Evolutionary conservation across 257 asterid species (phyloP).

Genomic region (Agastache rugosa): DNA sequence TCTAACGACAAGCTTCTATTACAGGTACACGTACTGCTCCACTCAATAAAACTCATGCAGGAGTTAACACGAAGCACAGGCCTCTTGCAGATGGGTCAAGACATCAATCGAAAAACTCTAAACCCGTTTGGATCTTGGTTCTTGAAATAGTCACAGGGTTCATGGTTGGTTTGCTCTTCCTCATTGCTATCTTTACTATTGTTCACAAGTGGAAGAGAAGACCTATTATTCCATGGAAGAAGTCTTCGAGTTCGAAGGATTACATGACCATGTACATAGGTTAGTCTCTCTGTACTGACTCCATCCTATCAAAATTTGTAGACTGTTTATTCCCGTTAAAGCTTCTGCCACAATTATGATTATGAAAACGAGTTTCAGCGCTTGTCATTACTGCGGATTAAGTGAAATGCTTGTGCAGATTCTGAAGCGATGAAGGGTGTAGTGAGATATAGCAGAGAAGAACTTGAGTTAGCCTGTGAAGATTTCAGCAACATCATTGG

Average conservation of each 20-base stretch:
- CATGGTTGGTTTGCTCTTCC: constrained; percentile 67
- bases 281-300: constrained; percentile 44
- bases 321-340: background rate
- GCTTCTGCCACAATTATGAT: background rate
- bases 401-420: constrained; percentile 51
- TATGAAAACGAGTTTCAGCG: background rate
- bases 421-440: constrained; percentile 74
- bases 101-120: constrained; percentile 56
- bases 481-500: constrained; percentile 98
- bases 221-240: constrained; percentile 91
- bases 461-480: constrained; percentile 96
- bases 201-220: constrained; percentile 67
- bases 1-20: constrained; percentile 19
- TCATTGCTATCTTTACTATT: constrained; percentile 61
- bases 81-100: constrained; percentile 49
- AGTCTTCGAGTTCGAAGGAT: constrained; percentile 74
- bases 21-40: constrained; percentile 46
- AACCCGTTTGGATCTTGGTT: constrained; percentile 82
- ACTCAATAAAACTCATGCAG: constrained; percentile 50
- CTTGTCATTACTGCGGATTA: background rate
- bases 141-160: constrained; percentile 80
- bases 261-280: constrained; percentile 69
- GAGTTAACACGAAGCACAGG: constrained; percentile 47
- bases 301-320: background rate
- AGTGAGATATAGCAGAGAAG: constrained; percentile 71